phyloP scores from a whole-genome alignment of 108 stramenopile species.

The Cyclotella atomus region DNA sequence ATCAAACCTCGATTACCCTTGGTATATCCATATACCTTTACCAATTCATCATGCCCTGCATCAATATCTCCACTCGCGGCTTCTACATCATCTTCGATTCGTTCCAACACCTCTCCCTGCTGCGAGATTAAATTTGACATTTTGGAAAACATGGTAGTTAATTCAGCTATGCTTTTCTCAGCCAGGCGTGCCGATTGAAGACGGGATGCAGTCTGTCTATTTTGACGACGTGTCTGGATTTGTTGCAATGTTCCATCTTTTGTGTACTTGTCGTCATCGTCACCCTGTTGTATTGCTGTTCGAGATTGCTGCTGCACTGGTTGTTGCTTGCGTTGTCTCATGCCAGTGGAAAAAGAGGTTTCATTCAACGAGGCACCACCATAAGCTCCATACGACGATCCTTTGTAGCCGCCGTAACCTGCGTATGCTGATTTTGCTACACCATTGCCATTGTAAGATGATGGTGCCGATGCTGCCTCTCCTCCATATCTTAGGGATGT shows the following conservation, averaged over 20 bases:
- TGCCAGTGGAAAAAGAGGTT: constrained; percentile 48
- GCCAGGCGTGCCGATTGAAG: constrained; percentile 75
- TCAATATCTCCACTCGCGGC: constrained; percentile 70
- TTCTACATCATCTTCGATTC: constrained; percentile 91
- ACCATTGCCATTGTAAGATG: neutral
- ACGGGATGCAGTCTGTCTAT: constrained; percentile 73
- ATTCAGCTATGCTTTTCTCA: constrained; percentile 70
- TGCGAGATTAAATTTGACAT: constrained; percentile 72
- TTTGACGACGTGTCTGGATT: constrained; percentile 68
- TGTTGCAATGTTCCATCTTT: constrained; percentile 48
- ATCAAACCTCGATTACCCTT: constrained; percentile 89
- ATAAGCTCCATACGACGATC: constrained; percentile 43
- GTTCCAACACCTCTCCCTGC: constrained; percentile 83
- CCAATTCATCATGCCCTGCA: constrained; percentile 82
- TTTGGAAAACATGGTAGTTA: constrained; percentile 79
- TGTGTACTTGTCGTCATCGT: constrained; percentile 44
- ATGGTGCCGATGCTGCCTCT: neutral
- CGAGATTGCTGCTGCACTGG: constrained; percentile 1
- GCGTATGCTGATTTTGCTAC: neutral
- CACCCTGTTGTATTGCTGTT: constrained; percentile 39
- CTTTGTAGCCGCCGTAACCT: constrained; percentile 42
- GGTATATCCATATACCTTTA: constrained; percentile 73
- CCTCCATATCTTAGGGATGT: neutral
- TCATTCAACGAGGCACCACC: constrained; percentile 33
- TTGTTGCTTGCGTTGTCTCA: constrained; percentile 65